Conservation (phyloP, 106 monocot species). For the Platanthera zijinensis region DNA sequence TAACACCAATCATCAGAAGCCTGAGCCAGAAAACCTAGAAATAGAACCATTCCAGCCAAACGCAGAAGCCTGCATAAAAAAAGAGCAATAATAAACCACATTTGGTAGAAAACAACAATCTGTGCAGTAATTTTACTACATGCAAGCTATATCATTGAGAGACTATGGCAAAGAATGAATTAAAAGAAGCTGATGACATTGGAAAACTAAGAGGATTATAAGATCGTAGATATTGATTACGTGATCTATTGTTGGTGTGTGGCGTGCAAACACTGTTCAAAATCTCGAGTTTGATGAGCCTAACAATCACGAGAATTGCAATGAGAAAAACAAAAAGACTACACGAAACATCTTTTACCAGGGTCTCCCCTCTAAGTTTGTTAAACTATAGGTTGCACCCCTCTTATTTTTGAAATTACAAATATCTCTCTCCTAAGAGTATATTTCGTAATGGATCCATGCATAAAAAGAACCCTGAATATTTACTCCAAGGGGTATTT, state of each 20-base stretch:
- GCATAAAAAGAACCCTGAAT: too few species aligned
- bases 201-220: neutral
- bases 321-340: conserved; percentile 31
- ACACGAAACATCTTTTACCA: neutral
- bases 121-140: neutral
- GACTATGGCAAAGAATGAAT: neutral
- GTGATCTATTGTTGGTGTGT: conserved; percentile 70
- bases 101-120: neutral
- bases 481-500: too few species aligned
- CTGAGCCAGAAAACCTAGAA: conserved; percentile 4
- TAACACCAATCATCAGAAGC: neutral
- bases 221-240: conserved; percentile 21
- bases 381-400: too few species aligned
- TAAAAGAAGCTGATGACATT: too few species aligned
- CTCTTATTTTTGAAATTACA: too few species aligned
- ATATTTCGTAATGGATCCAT: too few species aligned
- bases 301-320: conserved; percentile 38
- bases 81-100: neutral
- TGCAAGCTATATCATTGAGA: neutral
- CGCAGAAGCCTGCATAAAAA: conserved; percentile 5
- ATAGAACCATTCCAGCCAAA: conserved; percentile 13
- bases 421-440: too few species aligned
- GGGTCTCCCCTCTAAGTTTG: too few species aligned
- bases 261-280: conserved; percentile 79
- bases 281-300: conserved; percentile 64